A percentile compares a stretch with the other conserved stretches of the same genome.
These are phyloP conservation scores for Dendrocalamus latiflorus DNA, from an alignment of 202 grass and related monocot species.

Conservation along the genomic window DNA sequence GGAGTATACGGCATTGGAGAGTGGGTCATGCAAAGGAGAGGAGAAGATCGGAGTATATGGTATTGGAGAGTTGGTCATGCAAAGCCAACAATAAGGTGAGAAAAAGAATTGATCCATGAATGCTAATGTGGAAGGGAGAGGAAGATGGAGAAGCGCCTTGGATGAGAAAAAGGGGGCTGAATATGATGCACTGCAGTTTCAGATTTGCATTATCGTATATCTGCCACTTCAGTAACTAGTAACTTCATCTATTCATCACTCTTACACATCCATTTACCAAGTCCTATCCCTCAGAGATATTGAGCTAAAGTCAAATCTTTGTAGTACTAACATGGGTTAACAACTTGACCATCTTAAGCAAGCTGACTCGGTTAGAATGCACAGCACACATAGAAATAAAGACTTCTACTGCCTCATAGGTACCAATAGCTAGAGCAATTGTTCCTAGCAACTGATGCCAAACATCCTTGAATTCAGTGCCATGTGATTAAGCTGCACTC, in stretches of 20 bases:
- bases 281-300: not conserved
- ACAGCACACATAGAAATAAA: not conserved
- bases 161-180: not conserved
- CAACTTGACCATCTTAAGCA: not conserved
- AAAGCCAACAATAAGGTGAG: not conserved
- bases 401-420: not conserved
- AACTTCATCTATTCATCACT: not conserved
- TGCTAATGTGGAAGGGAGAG: not conserved
- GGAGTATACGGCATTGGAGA: too few species aligned
- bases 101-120: not conserved
- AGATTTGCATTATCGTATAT: not conserved
- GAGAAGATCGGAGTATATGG: not conserved
- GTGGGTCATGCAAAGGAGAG: not conserved
- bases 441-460: not conserved
- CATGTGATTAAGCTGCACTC: not conserved
- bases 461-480: not conserved
- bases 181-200: not conserved
- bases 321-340: not conserved
- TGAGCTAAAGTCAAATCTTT: not conserved
- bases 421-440: not conserved
- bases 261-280: not conserved
- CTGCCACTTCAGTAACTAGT: not conserved
- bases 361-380: slow-evolving; percentile 8
- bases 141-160: not conserved
- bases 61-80: not conserved